These are phyloP conservation scores for Cucurbita moschata DNA, from an alignment of 306 rosid genomes.

Conservation along the genomic window DNA sequence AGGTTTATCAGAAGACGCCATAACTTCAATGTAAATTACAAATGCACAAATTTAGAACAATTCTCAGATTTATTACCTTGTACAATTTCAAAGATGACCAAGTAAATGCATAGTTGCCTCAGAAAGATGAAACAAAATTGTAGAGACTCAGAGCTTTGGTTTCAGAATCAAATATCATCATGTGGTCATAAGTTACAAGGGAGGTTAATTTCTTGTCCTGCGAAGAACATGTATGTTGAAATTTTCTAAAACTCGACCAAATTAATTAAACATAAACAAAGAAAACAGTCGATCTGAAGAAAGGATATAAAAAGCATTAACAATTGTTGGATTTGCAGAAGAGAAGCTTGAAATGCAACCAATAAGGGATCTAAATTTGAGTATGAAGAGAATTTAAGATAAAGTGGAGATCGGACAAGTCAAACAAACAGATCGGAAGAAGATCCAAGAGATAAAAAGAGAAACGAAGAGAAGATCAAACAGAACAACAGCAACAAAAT, in stretches of 20 bases:
- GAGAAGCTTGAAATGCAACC: background rate
- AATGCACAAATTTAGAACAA: background rate
- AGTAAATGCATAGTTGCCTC: background rate
- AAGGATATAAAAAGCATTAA: background rate
- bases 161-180: background rate
- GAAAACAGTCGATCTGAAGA: no score
- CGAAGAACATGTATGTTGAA: no score
- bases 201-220: no score
- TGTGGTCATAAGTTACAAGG: no score
- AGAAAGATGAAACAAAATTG: background rate
- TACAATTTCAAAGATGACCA: background rate
- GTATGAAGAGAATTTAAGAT: no score
- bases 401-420: background rate
- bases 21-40: constrained; percentile 3
- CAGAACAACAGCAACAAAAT: no score
- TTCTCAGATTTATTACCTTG: background rate
- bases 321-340: background rate
- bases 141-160: background rate
- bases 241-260: no score
- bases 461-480: background rate
- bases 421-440: background rate
- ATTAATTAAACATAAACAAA: background rate
- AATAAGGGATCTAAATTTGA: no score
- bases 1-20: constrained; percentile 54
- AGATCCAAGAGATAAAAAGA: background rate